A percentile compares a stretch with the other conserved stretches of the same genome.
phyloP scores from a whole-genome alignment of 2,329 filamentous ascomycete species.

The Cladosporium sp. region DNA sequence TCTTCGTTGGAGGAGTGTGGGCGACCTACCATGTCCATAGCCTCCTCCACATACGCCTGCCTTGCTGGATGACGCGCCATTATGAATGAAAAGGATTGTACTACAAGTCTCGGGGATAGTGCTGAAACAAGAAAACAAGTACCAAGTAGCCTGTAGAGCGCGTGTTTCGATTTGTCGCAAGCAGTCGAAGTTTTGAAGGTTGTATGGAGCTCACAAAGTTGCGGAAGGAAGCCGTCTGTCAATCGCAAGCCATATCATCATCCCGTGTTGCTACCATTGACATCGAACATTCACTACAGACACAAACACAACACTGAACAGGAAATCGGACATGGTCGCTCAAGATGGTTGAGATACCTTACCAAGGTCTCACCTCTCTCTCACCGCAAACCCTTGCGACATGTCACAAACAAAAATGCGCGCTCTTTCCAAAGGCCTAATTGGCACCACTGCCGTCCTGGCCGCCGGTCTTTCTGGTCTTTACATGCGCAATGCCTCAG shows the following conservation, averaged over 20 bases:
- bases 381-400: background rate
- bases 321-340: background rate
- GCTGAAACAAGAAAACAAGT: background rate
- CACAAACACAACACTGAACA: background rate
- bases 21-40: constrained; percentile 31
- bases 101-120: background rate
- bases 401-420: constrained; percentile 9
- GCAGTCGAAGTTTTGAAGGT: constrained; percentile 2
- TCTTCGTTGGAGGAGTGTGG: background rate
- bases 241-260: background rate
- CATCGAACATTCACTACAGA: background rate
- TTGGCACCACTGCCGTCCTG: constrained; percentile 13
- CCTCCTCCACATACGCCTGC: constrained; percentile 90
- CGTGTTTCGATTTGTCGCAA: background rate
- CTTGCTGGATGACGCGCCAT: constrained; percentile 76
- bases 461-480: constrained; percentile 12
- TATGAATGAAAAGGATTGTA: background rate
- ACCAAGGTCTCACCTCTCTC: background rate
- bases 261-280: background rate
- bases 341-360: constrained; percentile 5
- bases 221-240: background rate
- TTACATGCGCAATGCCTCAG: constrained; percentile 7
- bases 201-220: background rate
- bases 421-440: constrained; percentile 8
- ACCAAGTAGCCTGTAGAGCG: background rate